Evolutionary conservation across 148 eudicot genomes (phyloP).

Genomic region (Diospyros kaki): DNA sequence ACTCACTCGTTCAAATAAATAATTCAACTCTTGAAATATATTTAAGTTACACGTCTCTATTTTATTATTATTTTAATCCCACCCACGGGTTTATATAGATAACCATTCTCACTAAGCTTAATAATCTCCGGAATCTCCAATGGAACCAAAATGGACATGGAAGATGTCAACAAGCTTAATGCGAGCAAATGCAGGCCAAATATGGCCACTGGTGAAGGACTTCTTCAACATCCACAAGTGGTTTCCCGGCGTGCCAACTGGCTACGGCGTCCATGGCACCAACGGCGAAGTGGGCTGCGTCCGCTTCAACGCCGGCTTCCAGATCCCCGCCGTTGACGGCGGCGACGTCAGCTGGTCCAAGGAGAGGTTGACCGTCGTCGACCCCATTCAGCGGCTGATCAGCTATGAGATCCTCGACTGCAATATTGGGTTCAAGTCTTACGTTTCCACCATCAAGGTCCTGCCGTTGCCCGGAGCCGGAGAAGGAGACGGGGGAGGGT

Average conservation of each 20-base stretch:
- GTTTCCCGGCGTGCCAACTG: slow-evolving; percentile 47
- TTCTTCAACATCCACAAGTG: slow-evolving; percentile 69
- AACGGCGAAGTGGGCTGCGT: slow-evolving; percentile 73
- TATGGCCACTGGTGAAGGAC: slow-evolving; percentile 62
- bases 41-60: no score
- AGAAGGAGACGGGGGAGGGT: slow-evolving; percentile 19
- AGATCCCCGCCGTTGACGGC: slow-evolving; percentile 25
- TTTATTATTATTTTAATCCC: no score
- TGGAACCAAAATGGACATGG: slow-evolving; percentile 42
- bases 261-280: slow-evolving; percentile 61
- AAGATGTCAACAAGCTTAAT: slow-evolving; percentile 36
- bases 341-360: slow-evolving; percentile 46
- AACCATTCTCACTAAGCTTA: no score
- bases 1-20: no score
- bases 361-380: slow-evolving; percentile 55
- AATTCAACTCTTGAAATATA: no score
- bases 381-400: slow-evolving; percentile 34
- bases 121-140: no score
- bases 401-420: slow-evolving; percentile 69
- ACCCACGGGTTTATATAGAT: no score
- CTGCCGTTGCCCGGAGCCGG: slow-evolving; percentile 1
- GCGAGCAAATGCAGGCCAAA: slow-evolving; percentile 42
- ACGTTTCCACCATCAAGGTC: slow-evolving; percentile 56
- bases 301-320: slow-evolving; percentile 55
- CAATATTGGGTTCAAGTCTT: slow-evolving; percentile 64